Conservation (phyloP, 2,329 filamentous ascomycete species). For the Colletotrichum chlorophyti region DNA sequence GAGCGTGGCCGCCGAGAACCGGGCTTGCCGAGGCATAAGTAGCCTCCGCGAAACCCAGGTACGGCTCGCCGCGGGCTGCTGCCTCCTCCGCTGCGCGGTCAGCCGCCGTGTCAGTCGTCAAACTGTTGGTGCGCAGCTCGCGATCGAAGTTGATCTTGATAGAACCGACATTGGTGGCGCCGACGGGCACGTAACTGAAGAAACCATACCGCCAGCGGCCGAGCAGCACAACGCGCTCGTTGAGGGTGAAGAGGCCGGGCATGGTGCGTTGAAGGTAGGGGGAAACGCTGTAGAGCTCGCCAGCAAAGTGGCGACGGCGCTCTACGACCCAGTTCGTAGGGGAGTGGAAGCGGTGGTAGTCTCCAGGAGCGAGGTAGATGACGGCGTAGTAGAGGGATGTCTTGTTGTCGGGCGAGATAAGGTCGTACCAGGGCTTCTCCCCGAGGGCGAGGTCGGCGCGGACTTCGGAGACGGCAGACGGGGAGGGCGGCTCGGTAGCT, state of each 20-base stretch:
- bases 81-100: conserved; percentile 86
- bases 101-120: conserved; percentile 91
- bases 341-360: conserved; percentile 98
- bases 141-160: conserved; percentile 97
- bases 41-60: conserved; percentile 91
- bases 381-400: conserved; percentile 91
- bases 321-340: conserved; percentile 96
- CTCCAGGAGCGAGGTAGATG: conserved; percentile 93
- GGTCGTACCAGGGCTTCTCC: conserved; percentile 73
- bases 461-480: conserved; percentile 82
- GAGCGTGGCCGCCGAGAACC: conserved; percentile 81
- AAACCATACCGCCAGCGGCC: conserved; percentile 97
- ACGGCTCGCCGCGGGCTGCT: conserved; percentile 76
- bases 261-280: conserved; percentile 93
- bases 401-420: conserved; percentile 66
- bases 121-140: conserved; percentile 89
- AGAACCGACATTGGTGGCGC: conserved; percentile 95
- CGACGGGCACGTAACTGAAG: conserved; percentile 94
- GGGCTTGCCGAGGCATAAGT: conserved; percentile 81
- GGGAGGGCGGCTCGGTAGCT: conserved; percentile 67
- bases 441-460: conserved; percentile 81
- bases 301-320: conserved; percentile 93
- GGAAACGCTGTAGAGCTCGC: conserved; percentile 93
- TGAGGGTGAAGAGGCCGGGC: conserved; percentile 93
- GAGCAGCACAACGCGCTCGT: conserved; percentile 92